Evolutionary conservation across 306 rosid species (phyloP), one percentile per base, ranked within the genome.

Genomic region (Albizia julibrissin): DNA sequence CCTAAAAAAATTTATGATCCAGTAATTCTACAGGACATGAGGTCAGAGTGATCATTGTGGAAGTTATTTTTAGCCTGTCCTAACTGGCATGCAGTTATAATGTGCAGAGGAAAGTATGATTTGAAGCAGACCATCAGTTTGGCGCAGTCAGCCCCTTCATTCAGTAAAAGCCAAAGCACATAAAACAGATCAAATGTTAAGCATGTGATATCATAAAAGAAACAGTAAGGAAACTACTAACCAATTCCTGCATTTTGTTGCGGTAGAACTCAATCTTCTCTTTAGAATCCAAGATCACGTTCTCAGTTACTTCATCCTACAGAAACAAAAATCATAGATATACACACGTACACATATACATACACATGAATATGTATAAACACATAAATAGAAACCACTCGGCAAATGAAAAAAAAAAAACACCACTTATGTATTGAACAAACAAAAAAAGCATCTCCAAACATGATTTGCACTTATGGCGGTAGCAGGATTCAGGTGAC

Each of bases 211-310:
- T 26, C 69, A 56, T 78, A 81, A 83, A 83, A 83, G 44, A 82
- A 72, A 78, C 26, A 66, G 56, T 71, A 82, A 34, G 82, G 46
- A 87, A 85, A 84, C 47, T 85, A 93, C 98, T 87, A 79, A 93
- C 99, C 77, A 95, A 91, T 81, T 95, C 98, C 87, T 95, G 99
- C 99, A 95, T 95, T 85, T 89, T 95, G 83, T 93, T 69, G 75
- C 98, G 95, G 84, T 91, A 95, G 69, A 86, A 79, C 85, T 85
- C 98, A 14, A 95, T 82, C 91, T 93, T 95, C 89, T 95, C 98
- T 81, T 85, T 95, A 11, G 95, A 95, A 83, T 95, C 99, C 92
- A 95, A 85, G 69, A 89, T 87, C 72, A 84, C 80, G 47, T 84
- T 88, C 88, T 85, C 89, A 14, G 84, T 49, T 80, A 83, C 93